Evolutionary conservation across 805 yeast species (phyloP).

Genomic region (Jamesozyma hellenica): DNA sequence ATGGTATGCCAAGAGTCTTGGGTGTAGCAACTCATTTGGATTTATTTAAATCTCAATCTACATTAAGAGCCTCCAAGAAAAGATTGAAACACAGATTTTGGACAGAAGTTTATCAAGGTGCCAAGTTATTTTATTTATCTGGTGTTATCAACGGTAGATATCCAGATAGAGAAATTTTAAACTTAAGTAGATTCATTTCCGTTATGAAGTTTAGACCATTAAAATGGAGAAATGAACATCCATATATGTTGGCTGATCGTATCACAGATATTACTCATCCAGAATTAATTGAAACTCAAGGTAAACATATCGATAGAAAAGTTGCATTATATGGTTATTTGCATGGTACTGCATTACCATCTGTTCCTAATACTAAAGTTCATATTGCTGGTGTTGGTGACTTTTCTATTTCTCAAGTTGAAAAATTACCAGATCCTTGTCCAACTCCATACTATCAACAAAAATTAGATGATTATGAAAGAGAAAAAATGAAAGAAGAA

Average conservation of each 20-base stretch:
- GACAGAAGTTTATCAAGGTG: slow-evolving; percentile 99
- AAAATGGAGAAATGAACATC: slow-evolving; percentile 98
- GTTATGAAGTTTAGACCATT: slow-evolving; percentile 99
- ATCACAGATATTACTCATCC: slow-evolving; percentile 94
- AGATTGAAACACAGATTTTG: slow-evolving; percentile 88
- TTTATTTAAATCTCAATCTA: slow-evolving; percentile 78
- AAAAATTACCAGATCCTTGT: slow-evolving; percentile 94
- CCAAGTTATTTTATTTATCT: slow-evolving; percentile 83
- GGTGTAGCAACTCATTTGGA: slow-evolving; percentile 96
- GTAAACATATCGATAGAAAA: slow-evolving; percentile 78
- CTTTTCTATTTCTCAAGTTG: slow-evolving; percentile 60
- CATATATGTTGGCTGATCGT: slow-evolving; percentile 84
- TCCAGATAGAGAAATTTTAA: slow-evolving; percentile 92
- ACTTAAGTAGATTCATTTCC: slow-evolving; percentile 81
- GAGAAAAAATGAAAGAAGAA: slow-evolving; percentile 62
- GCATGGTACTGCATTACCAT: slow-evolving; percentile 82
- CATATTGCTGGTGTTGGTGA: slow-evolving; percentile 98
- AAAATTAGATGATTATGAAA: slow-evolving; percentile 66
- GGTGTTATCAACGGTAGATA: slow-evolving; percentile 96
- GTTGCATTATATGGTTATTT: slow-evolving; percentile 89
- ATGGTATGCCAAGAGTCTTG: slow-evolving; percentile 95
- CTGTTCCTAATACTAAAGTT: slow-evolving; percentile 53
- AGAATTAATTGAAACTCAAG: slow-evolving; percentile 51
- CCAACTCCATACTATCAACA: slow-evolving; percentile 94
- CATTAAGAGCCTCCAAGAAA: slow-evolving; percentile 85